Percentiles rank a stretch among this genome's conserved stretches.
phyloP scores from a whole-genome alignment of 805 yeast genomes.

The Ogataea salicorniae region DNA sequence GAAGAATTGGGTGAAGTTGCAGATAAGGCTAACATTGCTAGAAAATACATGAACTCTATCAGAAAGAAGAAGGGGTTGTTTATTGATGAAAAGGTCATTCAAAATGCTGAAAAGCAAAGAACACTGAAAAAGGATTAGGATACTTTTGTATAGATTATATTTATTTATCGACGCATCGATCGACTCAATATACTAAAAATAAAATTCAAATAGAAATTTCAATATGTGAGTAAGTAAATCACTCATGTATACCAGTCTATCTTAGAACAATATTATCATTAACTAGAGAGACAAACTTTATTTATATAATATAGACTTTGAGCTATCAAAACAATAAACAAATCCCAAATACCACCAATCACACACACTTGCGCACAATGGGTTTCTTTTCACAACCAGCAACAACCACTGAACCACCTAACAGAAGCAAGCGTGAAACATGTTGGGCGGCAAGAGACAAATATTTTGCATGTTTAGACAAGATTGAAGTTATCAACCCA shows the following conservation, averaged over 20 bases:
- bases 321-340: background rate
- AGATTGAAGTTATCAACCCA: slow-evolving; percentile 63
- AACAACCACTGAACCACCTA: slow-evolving; percentile 36
- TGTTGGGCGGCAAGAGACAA: slow-evolving; percentile 91
- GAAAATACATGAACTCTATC: slow-evolving; percentile 75
- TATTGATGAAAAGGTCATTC: slow-evolving; percentile 84
- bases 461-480: slow-evolving; percentile 71
- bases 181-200: too few species aligned
- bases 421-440: slow-evolving; percentile 60
- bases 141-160: too few species aligned
- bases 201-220: too few species aligned
- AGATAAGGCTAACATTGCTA: slow-evolving; percentile 86
- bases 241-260: too few species aligned
- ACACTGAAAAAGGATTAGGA: slow-evolving; percentile 61
- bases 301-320: too few species aligned
- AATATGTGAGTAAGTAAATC: too few species aligned
- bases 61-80: slow-evolving; percentile 85
- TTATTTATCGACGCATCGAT: background rate
- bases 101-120: slow-evolving; percentile 92
- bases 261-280: too few species aligned
- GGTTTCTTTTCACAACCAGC: slow-evolving; percentile 41
- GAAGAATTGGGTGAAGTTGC: slow-evolving; percentile 92
- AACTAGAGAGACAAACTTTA: too few species aligned
- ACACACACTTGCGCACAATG: slow-evolving; percentile 32
- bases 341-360: background rate